Evolutionary conservation across 2,329 filamentous ascomycete genomes (phyloP), one percentile per base, ranked within the genome.

Genomic region (Didymella segeticola): DNA sequence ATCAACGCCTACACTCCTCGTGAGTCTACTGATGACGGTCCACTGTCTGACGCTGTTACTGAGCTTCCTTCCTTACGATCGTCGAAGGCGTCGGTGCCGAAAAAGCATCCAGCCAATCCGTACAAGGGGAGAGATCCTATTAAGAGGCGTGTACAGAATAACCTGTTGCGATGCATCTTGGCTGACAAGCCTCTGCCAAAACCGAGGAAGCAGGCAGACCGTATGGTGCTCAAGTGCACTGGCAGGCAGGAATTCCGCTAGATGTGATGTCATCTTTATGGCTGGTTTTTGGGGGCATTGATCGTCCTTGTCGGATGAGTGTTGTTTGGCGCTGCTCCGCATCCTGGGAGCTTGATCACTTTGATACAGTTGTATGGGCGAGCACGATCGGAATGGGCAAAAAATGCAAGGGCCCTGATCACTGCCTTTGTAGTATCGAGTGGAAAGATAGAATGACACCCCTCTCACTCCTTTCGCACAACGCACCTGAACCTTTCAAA

Each of bases 71-170:
- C 41, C 8, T 26, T 11, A 25, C 0, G 26, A 10, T 1, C 25
- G 19, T 4, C 5, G 5, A 43, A 38, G 14, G 20, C 22, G 6
- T 5, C 26, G 5, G 15, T 34, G 15, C 15, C 20, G n/a, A 19
- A 45, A 10, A 39, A 34, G 15, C 46, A 20, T n/a, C 55, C 57
- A 2, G 39, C 45, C 31, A 62, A 60, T 20, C 52, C 26, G 0
- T 62, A 62, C 50, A 47, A 47, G n/a, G 61, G 55, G 27, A 61
- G 47, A 0, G 57, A 67, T 26, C 27, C 51, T 0, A 47, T 67
- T 30, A 66, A 65, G 43, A 45, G 37, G n/a, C 19, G 36, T 2
- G 58, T 67, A 1, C 42, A 56, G 15, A 70, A 69, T 23, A 26
- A 34, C 11, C 65, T 60, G 20, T 36, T 70, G 1, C 64, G 56